Evolutionary conservation across 441 rosid genomes (phyloP), one percentile per base, ranked within the genome.

Genomic region (Adansonia madagascariensis): DNA sequence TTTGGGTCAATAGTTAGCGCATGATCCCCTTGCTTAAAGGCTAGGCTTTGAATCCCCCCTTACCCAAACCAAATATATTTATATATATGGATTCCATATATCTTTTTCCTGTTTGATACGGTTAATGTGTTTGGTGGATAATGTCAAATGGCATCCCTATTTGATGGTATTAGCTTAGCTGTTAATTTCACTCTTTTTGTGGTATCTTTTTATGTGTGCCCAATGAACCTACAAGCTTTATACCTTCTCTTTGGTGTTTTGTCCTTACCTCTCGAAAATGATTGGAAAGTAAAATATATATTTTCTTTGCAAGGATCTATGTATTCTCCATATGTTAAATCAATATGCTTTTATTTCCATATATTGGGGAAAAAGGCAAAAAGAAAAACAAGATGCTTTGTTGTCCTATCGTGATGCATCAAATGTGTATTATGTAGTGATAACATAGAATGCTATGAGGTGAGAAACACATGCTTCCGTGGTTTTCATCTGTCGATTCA

Each of bases 81-180:
- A 64, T 39, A 64, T 64, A 27, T 35, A 35, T 35, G 39, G 39
- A 35, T 35, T 35, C 39, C 4, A 35, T 46, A 47, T 69, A 24
- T 69, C 31, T 69, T 20, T 69, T 57, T 69, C 73, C 41, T 46
- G 73, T 69, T 69, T 11, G 73, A 68, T 68, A 20, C 47, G 56
- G 72, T 66, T 4, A 46, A 68, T 66, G 55, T 20, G 56, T 18
- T 50, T 18, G 57, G 11, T 24, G 43, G 41, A 47, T 49, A 49
- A 47, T 49, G 24, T 14, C 73, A 47, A 22, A 47, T 47, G 27
- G 4, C 43, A 49, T 49, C 18, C 52, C 57, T 49, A 46, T 68
- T 47, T 4, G 57, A 3, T 69, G 43, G 41, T 69, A 14, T 49
- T 52, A 14, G 43, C 57, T 47, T 24, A 27, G 41, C 8, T 69